Evolutionary conservation across 1,284 basidiomycete genomes (phyloP).

Genomic region (Boletellus sp.): DNA sequence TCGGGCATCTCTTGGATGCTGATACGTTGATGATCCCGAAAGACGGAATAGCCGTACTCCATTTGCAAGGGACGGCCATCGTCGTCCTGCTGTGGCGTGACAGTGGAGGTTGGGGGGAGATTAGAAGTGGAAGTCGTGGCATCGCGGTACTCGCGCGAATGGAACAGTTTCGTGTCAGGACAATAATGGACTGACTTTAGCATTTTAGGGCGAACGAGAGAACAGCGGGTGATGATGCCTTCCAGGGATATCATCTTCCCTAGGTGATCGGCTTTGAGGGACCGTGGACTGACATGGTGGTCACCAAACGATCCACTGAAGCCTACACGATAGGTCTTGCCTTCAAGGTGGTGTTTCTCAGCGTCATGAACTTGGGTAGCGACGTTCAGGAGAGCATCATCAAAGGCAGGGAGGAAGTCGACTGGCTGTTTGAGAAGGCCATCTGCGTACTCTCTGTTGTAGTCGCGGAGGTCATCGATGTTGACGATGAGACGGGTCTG

Average conservation of each 20-base stretch:
- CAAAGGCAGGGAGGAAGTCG: slow-evolving; percentile 89
- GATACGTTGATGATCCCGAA: slow-evolving; percentile 96
- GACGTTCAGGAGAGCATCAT: slow-evolving; percentile 77
- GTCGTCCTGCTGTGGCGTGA: slow-evolving; percentile 90
- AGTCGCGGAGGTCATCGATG: slow-evolving; percentile 94
- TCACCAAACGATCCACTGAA: slow-evolving; percentile 98
- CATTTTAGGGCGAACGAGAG: slow-evolving; percentile 98
- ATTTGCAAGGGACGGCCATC: slow-evolving; percentile 85
- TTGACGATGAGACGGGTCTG: slow-evolving; percentile 92
- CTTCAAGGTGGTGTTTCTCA: slow-evolving; percentile 80
- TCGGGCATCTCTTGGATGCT: slow-evolving; percentile 99
- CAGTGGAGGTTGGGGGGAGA: slow-evolving; percentile 85
- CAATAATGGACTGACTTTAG: slow-evolving; percentile 96
- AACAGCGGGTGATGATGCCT: slow-evolving; percentile 98
- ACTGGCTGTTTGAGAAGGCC: slow-evolving; percentile 88
- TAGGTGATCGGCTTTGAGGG: slow-evolving; percentile 83
- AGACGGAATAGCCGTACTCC: slow-evolving; percentile 91
- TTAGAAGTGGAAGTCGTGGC: slow-evolving; percentile 83
- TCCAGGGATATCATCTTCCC: slow-evolving; percentile 97
- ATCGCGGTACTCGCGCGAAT: slow-evolving; percentile 91
- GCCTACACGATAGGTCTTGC: slow-evolving; percentile 85
- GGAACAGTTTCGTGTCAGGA: slow-evolving; percentile 80
- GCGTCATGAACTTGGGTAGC: slow-evolving; percentile 76
- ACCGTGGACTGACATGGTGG: slow-evolving; percentile 95
- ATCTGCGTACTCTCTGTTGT: slow-evolving; percentile 78